A percentile compares a stretch with the other conserved stretches of the same genome.
Evolutionary conservation across 2,329 filamentous ascomycete genomes (phyloP).

Genomic region (Cryphonectria radicalis): DNA sequence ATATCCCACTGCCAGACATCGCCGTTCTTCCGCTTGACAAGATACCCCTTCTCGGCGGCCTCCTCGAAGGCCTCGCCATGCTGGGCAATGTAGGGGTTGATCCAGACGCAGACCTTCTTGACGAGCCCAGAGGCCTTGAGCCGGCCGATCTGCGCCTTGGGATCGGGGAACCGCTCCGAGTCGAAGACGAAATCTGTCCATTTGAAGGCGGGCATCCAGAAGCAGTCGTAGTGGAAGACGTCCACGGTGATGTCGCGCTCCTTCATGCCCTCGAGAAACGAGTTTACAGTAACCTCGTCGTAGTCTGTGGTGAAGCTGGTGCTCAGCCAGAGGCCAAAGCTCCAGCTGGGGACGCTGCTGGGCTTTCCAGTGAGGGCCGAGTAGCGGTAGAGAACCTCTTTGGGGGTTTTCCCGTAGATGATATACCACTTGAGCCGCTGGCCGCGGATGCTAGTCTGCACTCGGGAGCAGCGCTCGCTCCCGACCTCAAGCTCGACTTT

Average conservation of each 20-base stretch:
- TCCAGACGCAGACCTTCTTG: conserved; percentile 74
- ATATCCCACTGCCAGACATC: conserved; percentile 77
- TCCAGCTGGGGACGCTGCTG: conserved; percentile 71
- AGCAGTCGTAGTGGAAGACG: conserved; percentile 78
- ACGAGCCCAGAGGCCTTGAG: conserved; percentile 66
- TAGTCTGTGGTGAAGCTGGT: conserved; percentile 78
- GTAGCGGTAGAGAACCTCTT: conserved; percentile 72
- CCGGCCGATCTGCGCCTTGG: conserved; percentile 64
- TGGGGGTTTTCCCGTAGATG: conserved; percentile 72
- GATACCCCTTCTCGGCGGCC: conserved; percentile 68
- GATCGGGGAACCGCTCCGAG: conserved; percentile 69
- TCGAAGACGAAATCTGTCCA: conserved; percentile 80
- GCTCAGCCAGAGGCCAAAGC: conserved; percentile 76
- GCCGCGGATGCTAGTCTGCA: conserved; percentile 71
- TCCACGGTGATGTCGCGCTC: conserved; percentile 67
- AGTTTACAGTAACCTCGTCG: conserved; percentile 69
- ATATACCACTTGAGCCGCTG: conserved; percentile 76
- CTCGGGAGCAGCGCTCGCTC: conserved; percentile 71
- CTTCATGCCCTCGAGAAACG: conserved; percentile 72
- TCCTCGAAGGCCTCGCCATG: conserved; percentile 68
- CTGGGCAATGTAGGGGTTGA: conserved; percentile 75
- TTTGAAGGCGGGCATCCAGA: conserved; percentile 76
- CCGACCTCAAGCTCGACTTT: conserved; percentile 74
- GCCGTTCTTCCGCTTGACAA: conserved; percentile 70
- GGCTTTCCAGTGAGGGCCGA: conserved; percentile 69